These are phyloP conservation scores for Corynespora cassiicola DNA, from an alignment of 2,329 filamentous ascomycete genomes.

Conservation along the genomic window DNA sequence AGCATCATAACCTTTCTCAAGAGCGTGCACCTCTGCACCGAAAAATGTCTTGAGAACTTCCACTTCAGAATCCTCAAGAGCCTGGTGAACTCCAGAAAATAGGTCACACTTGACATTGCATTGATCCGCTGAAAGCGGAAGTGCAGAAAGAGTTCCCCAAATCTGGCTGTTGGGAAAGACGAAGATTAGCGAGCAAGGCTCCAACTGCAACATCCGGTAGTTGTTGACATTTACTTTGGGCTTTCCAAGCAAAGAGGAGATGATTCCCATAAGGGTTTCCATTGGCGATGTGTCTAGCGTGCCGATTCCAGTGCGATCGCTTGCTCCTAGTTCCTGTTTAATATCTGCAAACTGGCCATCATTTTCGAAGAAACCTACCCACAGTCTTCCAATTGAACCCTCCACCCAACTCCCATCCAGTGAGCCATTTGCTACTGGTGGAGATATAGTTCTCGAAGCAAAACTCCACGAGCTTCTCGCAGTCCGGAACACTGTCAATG, in stretches of 20 bases:
- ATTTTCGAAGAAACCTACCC: constrained; percentile 10
- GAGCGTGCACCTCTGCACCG: constrained; percentile 2
- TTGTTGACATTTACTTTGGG: constrained; percentile 1
- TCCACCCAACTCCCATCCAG: constrained; percentile 39
- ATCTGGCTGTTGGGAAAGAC: constrained; percentile 8
- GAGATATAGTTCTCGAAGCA: constrained; percentile 16
- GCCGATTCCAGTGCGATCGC: constrained; percentile 17
- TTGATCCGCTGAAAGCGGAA: constrained; percentile 3
- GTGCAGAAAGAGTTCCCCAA: constrained; percentile 9
- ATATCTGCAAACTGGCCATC: not conserved
- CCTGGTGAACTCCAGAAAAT: constrained; percentile 5
- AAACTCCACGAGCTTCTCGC: constrained; percentile 13
- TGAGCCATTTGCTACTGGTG: constrained; percentile 28
- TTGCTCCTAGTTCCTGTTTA: constrained; percentile 10
- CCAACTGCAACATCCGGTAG: constrained; percentile 1
- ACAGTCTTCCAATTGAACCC: constrained; percentile 50
- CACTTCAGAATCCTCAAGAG: constrained; percentile 3
- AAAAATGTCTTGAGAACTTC: constrained; percentile 13
- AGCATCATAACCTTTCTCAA: constrained; percentile 12
- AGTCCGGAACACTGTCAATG: constrained; percentile 11
- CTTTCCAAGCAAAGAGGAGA: constrained; percentile 9
- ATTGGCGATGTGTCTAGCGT: constrained; percentile 1
- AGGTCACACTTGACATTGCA: constrained; percentile 9
- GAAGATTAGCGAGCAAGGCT: constrained; percentile 6
- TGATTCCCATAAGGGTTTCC: constrained; percentile 6